These are phyloP conservation scores for Lecanoromycetidae sp. DNA, from an alignment of 2,329 filamentous ascomycete genomes.

Conservation along the genomic window DNA sequence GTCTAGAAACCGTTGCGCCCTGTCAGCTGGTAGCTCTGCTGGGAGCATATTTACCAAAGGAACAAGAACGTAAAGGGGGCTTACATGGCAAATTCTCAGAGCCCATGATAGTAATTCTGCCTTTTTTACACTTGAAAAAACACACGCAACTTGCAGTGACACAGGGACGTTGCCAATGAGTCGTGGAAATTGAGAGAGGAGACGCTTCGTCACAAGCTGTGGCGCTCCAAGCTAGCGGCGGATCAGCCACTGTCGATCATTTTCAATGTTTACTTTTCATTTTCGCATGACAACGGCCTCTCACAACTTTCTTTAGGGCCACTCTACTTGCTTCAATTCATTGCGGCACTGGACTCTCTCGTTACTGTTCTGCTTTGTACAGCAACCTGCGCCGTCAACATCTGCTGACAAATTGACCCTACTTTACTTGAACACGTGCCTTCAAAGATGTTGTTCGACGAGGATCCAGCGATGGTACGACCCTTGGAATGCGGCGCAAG, in stretches of 20 bases:
- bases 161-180: no score
- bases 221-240: background rate
- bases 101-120: background rate
- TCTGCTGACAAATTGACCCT: no score
- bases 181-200: background rate
- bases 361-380: no score
- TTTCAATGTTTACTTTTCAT: conserved; percentile 8
- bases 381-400: no score
- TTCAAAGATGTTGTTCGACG: conserved; percentile 73
- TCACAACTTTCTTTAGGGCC: no score
- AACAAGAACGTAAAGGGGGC: conserved; percentile 4
- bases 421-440: background rate
- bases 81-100: conserved; percentile 26
- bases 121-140: no score
- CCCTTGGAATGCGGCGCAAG: background rate
- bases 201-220: background rate
- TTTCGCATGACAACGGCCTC: no score
- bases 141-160: no score
- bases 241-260: conserved; percentile 8
- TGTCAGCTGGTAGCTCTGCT: conserved; percentile 5
- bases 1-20: conserved; percentile 45
- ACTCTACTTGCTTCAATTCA: no score
- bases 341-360: no score
- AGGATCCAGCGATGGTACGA: conserved; percentile 74
- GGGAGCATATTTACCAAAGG: background rate